Evolutionary conservation across 2,329 filamentous ascomycete genomes (phyloP).

Genomic region (Diaporthe sp.): DNA sequence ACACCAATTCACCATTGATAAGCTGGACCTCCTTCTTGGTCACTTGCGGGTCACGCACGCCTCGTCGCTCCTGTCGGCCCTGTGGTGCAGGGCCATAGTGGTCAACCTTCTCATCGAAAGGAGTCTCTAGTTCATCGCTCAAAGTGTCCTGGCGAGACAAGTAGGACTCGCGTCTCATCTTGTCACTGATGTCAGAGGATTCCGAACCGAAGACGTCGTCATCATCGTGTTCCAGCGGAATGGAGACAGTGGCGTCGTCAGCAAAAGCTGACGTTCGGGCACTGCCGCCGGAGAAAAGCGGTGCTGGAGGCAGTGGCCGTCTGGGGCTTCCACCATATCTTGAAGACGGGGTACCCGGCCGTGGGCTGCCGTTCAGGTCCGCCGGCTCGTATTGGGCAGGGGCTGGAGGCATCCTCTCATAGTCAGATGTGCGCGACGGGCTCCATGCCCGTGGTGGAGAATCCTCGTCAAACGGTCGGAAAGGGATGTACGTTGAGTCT

Average conservation of each 20-base stretch:
- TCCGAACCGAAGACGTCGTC: slow-evolving; percentile 80
- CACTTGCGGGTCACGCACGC: slow-evolving; percentile 88
- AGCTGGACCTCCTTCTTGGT: slow-evolving; percentile 93
- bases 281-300: slow-evolving; percentile 75
- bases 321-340: slow-evolving; percentile 89
- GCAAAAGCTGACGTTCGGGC: slow-evolving; percentile 63
- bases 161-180: slow-evolving; percentile 69
- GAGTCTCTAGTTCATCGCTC: slow-evolving; percentile 52
- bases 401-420: slow-evolving; percentile 76
- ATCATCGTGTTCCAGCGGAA: slow-evolving; percentile 70
- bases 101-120: slow-evolving; percentile 69
- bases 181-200: slow-evolving; percentile 58
- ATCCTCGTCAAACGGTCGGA: slow-evolving; percentile 56
- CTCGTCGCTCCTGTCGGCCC: slow-evolving; percentile 87
- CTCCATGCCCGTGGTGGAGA: slow-evolving; percentile 62
- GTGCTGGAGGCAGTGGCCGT: slow-evolving; percentile 87
- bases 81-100: slow-evolving; percentile 90
- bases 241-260: slow-evolving; percentile 77
- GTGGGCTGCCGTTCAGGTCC: slow-evolving; percentile 88
- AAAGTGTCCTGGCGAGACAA: slow-evolving; percentile 63
- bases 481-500: slow-evolving; percentile 72
- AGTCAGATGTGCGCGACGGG: slow-evolving; percentile 31
- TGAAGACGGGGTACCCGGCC: slow-evolving; percentile 91
- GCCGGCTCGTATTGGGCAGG: slow-evolving; percentile 83
- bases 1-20: slow-evolving; percentile 96